Conservation (phyloP, 164 flowering plant genomes). For the Nymphaea thermarum region DNA sequence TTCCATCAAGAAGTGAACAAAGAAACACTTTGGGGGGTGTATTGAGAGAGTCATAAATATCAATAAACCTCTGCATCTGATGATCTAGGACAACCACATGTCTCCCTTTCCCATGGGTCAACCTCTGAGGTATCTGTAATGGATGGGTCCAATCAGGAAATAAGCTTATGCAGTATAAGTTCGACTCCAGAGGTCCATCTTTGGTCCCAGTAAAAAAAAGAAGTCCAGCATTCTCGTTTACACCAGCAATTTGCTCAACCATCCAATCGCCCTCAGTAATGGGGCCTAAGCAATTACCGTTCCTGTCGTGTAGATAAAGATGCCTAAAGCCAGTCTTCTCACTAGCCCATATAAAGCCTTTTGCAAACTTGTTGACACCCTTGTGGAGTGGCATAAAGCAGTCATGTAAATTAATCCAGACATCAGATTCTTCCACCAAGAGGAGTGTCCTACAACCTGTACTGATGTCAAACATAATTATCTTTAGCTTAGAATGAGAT, state of each 20-base stretch:
- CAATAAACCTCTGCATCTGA: slow-evolving; percentile 67
- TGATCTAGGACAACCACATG: slow-evolving; percentile 84
- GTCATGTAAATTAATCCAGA: slow-evolving; percentile 86
- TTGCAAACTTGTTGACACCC: slow-evolving; percentile 23
- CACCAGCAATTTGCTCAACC: slow-evolving; percentile 86
- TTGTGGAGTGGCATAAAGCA: slow-evolving; percentile 82
- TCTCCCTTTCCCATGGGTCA: slow-evolving; percentile 68
- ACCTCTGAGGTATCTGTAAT: slow-evolving; percentile 35
- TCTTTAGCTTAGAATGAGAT: slow-evolving; percentile 49
- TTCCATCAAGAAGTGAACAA: slow-evolving; percentile 63
- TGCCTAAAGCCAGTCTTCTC: slow-evolving; percentile 84
- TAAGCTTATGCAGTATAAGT: slow-evolving; percentile 52
- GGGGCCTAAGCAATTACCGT: slow-evolving; percentile 65
- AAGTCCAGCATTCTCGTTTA: slow-evolving; percentile 67
- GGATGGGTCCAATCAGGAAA: slow-evolving; percentile 31
- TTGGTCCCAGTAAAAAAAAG: slow-evolving; percentile 74
- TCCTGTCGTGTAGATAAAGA: slow-evolving; percentile 61
- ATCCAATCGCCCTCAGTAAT: slow-evolving; percentile 93
- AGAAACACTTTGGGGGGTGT: slow-evolving; percentile 62
- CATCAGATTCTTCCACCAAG: slow-evolving; percentile 34
- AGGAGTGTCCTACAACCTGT: slow-evolving; percentile 58
- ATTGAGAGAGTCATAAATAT: slow-evolving; percentile 54
- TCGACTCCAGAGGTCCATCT: slow-evolving; percentile 65
- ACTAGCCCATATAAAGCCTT: slow-evolving; percentile 79
- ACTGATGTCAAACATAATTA: slow-evolving; percentile 61